Conservation (phyloP, 2,329 filamentous ascomycete species). For the Calonectria leucothoes region DNA sequence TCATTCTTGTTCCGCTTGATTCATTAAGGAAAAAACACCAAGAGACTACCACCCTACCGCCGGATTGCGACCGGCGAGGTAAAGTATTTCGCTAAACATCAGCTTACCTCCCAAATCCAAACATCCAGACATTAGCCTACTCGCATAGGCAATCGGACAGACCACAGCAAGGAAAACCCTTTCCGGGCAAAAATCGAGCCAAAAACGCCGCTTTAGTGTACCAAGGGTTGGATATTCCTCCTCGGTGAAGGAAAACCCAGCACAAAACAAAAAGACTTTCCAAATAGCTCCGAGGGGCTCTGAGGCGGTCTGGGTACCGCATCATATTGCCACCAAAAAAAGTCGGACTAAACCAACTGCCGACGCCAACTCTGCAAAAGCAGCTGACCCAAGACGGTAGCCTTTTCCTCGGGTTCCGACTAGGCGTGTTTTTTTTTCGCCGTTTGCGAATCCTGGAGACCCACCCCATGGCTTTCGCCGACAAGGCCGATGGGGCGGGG, state of each 20-base stretch:
- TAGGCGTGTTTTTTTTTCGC: background rate
- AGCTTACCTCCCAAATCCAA: slow-evolving; percentile 3
- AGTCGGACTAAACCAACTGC: background rate
- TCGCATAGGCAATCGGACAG: slow-evolving; percentile 3
- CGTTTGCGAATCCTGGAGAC: slow-evolving; percentile 5
- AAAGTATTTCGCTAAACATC: slow-evolving; percentile 4
- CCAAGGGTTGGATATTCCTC: background rate
- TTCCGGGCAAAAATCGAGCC: background rate
- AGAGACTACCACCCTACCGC: slow-evolving; percentile 25
- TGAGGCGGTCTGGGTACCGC: background rate
- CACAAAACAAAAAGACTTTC: background rate
- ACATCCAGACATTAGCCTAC: background rate
- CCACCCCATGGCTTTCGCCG: background rate
- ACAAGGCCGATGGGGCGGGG: background rate
- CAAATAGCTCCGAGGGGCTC: background rate
- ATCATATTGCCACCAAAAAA: background rate
- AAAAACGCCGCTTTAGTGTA: background rate
- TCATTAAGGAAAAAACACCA: slow-evolving; percentile 34
- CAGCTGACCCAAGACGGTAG: background rate
- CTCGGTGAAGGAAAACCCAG: background rate
- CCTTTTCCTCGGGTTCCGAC: background rate
- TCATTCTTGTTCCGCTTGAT: slow-evolving; percentile 36
- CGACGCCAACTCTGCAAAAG: background rate
- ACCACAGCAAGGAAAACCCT: background rate
- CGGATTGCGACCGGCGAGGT: slow-evolving; percentile 26